Evolutionary conservation across 805 yeast species (phyloP).

Genomic region (Metschnikowia matae): DNA sequence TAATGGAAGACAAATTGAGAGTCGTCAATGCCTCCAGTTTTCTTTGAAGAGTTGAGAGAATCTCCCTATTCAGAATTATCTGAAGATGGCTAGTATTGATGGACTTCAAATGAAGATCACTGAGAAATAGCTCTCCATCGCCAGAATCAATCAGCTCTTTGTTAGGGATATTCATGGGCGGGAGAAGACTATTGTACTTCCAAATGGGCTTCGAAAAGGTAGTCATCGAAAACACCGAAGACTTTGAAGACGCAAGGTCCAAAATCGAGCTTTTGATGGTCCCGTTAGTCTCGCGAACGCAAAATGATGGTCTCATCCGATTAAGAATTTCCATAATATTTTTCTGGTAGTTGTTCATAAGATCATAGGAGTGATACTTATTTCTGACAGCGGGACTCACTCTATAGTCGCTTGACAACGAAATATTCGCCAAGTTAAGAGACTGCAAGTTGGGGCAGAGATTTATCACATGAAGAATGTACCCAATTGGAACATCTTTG

Average conservation of each 20-base stretch:
- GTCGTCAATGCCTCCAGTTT: constrained; percentile 25
- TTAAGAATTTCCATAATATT: constrained; percentile 24
- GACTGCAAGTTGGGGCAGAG: constrained; percentile 57
- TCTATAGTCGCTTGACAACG: constrained; percentile 65
- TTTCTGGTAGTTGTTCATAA: constrained; percentile 36
- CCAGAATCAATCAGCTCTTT: constrained; percentile 13
- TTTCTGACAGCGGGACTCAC: constrained; percentile 34
- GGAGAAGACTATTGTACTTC: constrained; percentile 37
- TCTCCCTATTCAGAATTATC: constrained; percentile 30
- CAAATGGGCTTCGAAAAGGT: constrained; percentile 27
- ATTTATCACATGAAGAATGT: constrained; percentile 61
- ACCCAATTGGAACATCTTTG: constrained; percentile 79
- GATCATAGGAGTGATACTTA: constrained; percentile 37
- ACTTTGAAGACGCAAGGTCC: constrained; percentile 8
- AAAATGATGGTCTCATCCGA: constrained; percentile 13
- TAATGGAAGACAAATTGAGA: constrained; percentile 42
- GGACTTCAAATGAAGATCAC: constrained; percentile 40
- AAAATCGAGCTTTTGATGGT: not conserved
- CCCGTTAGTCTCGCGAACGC: not conserved
- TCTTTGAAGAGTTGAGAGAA: constrained; percentile 18
- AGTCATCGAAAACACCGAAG: constrained; percentile 20
- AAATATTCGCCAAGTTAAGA: constrained; percentile 57
- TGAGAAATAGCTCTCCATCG: constrained; percentile 31
- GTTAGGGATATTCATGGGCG: constrained; percentile 29
- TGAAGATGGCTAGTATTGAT: constrained; percentile 30